Evolutionary conservation across 2,329 filamentous ascomycete species (phyloP), one percentile per base, ranked within the genome.

Genomic region (Diaporthe helianthi): DNA sequence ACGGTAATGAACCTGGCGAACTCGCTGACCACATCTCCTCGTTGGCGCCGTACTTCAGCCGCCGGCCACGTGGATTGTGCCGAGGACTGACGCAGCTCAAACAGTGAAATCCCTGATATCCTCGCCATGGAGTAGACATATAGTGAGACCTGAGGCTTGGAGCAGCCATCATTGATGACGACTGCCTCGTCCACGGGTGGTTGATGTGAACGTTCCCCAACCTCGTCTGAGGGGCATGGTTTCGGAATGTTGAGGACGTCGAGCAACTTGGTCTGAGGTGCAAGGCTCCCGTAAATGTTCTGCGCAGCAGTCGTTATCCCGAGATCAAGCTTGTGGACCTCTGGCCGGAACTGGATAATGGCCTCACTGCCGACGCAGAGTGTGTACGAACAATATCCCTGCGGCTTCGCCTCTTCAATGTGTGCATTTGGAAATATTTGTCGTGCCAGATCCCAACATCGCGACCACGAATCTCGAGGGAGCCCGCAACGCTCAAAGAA

Each of bases 381-480:
- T 0, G 85, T 87, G 72, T 86, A 82, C 2, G 85, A 87, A 72
- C 85, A 87, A 71, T 84, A 85, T 22, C 85, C 85, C 72, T 87
- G 85, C 6, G 78, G 78, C 8, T 78, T 73, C 9, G 78, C 77
- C 3, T 80, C 77, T 4, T 73, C 71, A 31, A 82, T 74, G 3
- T 73, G 64, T n/a, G 69, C 63, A 6, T 70, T 71, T 0, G 79
- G 77, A 60, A 81, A 83, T 0, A 72, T 73, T 19, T 74, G 65
- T 47, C 68, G 70, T 17, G 79, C 76, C 58, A 82, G 80, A 3
- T 72, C 71, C 51, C 41, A 68, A 17, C 68, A 72, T n/a, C 36
- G 54, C 3, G 26, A 7, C 17, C 53, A 54, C 6, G 61, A 58
- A 15, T 44, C 36, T 24, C 41, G 44, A 7, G 68, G 47, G 3